Evolutionary conservation across 225 moss, liverwort and hornwort genomes (phyloP).

Genomic region (Marchantia paleacea): DNA sequence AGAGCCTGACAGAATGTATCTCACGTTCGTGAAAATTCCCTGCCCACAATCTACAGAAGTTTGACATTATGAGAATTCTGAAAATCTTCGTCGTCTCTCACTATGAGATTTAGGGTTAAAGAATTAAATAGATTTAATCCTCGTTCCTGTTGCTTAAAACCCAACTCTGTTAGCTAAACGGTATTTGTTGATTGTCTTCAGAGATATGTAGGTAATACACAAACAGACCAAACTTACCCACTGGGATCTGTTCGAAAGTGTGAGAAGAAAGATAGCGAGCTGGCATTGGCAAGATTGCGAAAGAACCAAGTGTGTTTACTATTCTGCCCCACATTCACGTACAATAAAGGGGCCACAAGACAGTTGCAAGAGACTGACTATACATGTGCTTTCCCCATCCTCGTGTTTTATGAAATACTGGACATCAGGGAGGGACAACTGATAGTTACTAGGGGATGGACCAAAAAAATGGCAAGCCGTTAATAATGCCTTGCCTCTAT

Average conservation of each 20-base stretch:
- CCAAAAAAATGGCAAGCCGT: slow-evolving; percentile 1
- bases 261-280: neutral
- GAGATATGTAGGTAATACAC: no score
- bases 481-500: neutral
- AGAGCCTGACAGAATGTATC: no score
- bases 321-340: neutral
- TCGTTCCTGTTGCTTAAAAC: no score
- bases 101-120: no score
- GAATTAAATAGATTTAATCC: no score
- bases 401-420: neutral
- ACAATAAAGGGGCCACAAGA: neutral
- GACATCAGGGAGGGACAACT: neutral
- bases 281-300: neutral
- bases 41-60: no score
- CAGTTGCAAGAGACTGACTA: slow-evolving; percentile 10
- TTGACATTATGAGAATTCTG: no score
- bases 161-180: no score
- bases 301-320: neutral
- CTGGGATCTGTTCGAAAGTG: neutral
- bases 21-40: no score
- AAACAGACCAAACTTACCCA: no score
- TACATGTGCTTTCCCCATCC: slow-evolving; percentile 3
- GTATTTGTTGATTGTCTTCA: no score
- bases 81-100: no score
- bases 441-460: neutral